Conservation (phyloP, 148 eudicot species). For the Rhododendron griersonianum region DNA sequence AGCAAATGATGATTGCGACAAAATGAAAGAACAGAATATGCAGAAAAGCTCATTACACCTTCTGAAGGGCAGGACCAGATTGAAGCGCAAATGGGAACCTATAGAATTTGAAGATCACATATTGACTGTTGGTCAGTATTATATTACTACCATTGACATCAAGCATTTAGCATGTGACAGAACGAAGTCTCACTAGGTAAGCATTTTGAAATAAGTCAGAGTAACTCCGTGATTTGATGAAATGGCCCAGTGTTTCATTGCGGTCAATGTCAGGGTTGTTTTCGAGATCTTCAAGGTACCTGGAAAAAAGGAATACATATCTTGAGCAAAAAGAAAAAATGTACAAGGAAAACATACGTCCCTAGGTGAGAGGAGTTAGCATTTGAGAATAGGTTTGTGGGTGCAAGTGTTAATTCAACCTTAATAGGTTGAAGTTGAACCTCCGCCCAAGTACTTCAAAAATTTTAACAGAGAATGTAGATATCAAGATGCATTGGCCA, state of each 20-base stretch:
- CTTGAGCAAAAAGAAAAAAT: neutral
- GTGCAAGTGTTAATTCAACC: neutral
- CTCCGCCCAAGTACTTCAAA: neutral
- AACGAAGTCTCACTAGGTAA: conserved; percentile 62
- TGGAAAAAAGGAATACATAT: conserved; percentile 13
- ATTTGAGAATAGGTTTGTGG: neutral
- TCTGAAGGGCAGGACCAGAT: conserved; percentile 92
- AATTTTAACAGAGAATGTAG: neutral
- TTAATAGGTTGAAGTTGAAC: neutral
- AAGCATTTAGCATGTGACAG: neutral
- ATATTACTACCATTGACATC: neutral
- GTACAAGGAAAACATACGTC: neutral
- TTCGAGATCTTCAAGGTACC: conserved; percentile 83
- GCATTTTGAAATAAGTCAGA: conserved; percentile 89
- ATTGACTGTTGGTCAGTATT: neutral
- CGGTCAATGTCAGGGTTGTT: conserved; percentile 66
- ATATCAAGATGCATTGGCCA: neutral
- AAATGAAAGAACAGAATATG: conserved; percentile 75
- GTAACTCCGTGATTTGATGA: conserved; percentile 65
- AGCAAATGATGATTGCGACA: conserved; percentile 92
- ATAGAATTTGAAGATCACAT: neutral
- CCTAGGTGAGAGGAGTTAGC: neutral
- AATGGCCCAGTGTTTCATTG: conserved; percentile 69
- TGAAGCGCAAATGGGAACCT: conserved; percentile 93
- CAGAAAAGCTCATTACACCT: conserved; percentile 75